A percentile compares a stretch with the other conserved stretches of the same genome.
Evolutionary conservation across 2,329 filamentous ascomycete genomes (phyloP).

Genomic region (Thermothelomyces thermophilus): DNA sequence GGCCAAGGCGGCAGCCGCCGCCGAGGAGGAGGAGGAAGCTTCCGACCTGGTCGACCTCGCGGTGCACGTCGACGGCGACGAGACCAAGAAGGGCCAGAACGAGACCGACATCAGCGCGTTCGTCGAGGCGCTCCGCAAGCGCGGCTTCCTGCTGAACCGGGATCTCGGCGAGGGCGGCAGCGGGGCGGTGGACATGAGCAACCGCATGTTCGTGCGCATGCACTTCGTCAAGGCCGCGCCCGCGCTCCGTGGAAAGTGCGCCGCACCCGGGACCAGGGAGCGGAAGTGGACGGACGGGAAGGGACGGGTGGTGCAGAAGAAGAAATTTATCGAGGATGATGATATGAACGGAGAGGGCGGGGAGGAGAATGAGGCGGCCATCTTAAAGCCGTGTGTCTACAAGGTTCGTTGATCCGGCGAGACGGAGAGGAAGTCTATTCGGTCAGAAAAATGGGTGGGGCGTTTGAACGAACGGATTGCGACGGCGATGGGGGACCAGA

Average conservation of each 20-base stretch:
- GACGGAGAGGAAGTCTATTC: not conserved
- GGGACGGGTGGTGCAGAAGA: constrained; percentile 30
- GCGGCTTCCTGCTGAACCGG: constrained; percentile 78
- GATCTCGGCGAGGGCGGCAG: constrained; percentile 39
- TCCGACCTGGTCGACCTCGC: constrained; percentile 50
- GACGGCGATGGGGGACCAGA: not conserved
- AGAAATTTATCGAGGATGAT: constrained; percentile 50
- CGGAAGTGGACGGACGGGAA: constrained; percentile 30
- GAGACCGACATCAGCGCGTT: constrained; percentile 87
- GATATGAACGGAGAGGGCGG: constrained; percentile 55
- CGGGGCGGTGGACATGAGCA: constrained; percentile 66
- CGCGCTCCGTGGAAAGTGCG: constrained; percentile 70
- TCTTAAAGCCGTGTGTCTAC: constrained; percentile 93
- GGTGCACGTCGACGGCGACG: constrained; percentile 63
- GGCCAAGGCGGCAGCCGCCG: constrained; percentile 37
- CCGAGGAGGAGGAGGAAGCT: constrained; percentile 43
- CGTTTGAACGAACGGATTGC: not conserved
- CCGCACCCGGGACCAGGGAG: constrained; percentile 40
- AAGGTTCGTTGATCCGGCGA: constrained; percentile 61
- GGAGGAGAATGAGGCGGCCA: constrained; percentile 55
- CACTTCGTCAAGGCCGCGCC: constrained; percentile 79
- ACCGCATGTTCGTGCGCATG: constrained; percentile 99
- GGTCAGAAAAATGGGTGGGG: not conserved
- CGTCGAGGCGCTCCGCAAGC: constrained; percentile 69
- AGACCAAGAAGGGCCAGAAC: constrained; percentile 53